Evolutionary conservation across 495 filamentous ascomycete genomes (phyloP), one percentile per base, ranked within the genome.

Genomic region (Talaromyces adpressus): DNA sequence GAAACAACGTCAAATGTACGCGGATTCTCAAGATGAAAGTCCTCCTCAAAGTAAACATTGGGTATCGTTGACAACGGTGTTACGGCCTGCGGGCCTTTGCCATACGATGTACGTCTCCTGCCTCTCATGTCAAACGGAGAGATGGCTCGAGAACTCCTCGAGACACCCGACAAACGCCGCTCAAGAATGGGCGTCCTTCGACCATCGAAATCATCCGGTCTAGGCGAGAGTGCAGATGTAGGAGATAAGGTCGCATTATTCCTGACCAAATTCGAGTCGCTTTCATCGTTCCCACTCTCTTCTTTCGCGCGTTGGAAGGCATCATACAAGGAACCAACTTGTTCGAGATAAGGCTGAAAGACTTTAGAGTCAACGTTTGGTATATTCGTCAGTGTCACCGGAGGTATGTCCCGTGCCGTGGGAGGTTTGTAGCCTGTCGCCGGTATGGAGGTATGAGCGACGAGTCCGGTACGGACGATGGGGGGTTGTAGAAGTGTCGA

Each of bases 1-100:
- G 92, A 97, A 34, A 99, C 92, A 27, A 98, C 87, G 73, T 98
- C 94, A 71, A 99, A 99, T 0, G 90, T 97, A 22, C 94, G 84
- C 0, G 94, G 94, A 65, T 99, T 99, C 68, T 98, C 94, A 1
- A 99, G 82, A 65, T 90, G 95, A 68, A 99, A 99, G 67, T 92
- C 88, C 41, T 93, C 89, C 57, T 97, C 95, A 68, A 97, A 97
- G 68, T 98, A 99, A 23, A 99, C 89, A 27, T 77, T 81, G 0
- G 94, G 94, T 59, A 99, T 96, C 1, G 92, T 97, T 6, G 92
- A 92, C 27, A 99, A 73, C 7, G 94, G 94, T 4, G 94, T 91
- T 8, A 89, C 83, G 0, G 86, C 88, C 47, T 89, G 86, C n/a
- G 75, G 77, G 23, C 76, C 71, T 25, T 73, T 74, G 12, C 67